Conservation (phyloP, 805 yeast genomes). For the Schizosaccharomyces cryophilus region DNA sequence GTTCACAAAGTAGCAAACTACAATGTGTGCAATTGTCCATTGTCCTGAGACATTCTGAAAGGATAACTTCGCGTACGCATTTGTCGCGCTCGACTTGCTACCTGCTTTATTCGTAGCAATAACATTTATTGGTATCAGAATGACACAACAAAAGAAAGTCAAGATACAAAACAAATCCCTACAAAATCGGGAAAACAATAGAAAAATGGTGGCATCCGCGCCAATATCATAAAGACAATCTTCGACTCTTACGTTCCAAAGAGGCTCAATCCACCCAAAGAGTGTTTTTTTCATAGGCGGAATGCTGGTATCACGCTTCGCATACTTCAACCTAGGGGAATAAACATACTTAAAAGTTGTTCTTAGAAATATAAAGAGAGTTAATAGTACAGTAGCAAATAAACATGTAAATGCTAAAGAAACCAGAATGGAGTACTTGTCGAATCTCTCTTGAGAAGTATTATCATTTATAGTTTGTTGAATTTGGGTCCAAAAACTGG, state of each 20-base stretch:
- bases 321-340: background rate
- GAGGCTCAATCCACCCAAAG: background rate
- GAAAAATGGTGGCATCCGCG: constrained; percentile 15
- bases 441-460: background rate
- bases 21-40: constrained; percentile 15
- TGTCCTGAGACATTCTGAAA: constrained; percentile 14
- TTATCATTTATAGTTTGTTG: too few species aligned
- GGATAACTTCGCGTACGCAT: constrained; percentile 16
- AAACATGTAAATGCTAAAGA: constrained; percentile 9
- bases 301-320: background rate
- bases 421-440: background rate
- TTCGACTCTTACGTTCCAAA: background rate
- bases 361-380: constrained; percentile 10
- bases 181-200: constrained; percentile 14
- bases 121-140: constrained; percentile 17
- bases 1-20: constrained; percentile 14
- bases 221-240: constrained; percentile 13
- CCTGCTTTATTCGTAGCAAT: constrained; percentile 11
- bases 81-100: constrained; percentile 9
- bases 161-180: constrained; percentile 13
- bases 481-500: too few species aligned
- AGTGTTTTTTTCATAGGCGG: background rate
- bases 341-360: background rate
- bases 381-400: constrained; percentile 41
- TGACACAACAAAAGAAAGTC: constrained; percentile 13